A percentile compares a stretch with the other conserved stretches of the same genome.
phyloP scores from a whole-genome alignment of 345 rosid genomes.

The Diplotaxis tenuifolia region DNA sequence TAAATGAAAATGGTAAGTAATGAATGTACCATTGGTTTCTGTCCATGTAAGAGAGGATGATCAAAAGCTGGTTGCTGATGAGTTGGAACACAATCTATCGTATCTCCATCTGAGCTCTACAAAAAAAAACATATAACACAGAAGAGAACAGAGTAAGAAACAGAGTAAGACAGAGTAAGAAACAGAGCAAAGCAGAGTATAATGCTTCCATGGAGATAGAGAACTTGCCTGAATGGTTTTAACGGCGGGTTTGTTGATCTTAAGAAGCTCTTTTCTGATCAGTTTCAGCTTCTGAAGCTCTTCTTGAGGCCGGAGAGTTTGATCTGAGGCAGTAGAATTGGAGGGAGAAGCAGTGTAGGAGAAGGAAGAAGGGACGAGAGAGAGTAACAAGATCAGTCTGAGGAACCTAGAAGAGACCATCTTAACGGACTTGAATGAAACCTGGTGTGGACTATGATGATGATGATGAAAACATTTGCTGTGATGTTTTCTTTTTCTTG shows the following conservation, averaged over 20 bases:
- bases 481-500: slow-evolving; percentile 46
- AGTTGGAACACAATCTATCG: slow-evolving; percentile 71
- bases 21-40: slow-evolving; percentile 75
- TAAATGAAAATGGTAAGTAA: background rate
- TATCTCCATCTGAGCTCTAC: slow-evolving; percentile 90
- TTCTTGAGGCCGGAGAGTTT: slow-evolving; percentile 60
- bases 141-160: background rate
- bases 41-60: slow-evolving; percentile 71
- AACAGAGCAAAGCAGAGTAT: background rate
- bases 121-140: slow-evolving; percentile 7
- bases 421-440: slow-evolving; percentile 36
- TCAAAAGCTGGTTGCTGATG: slow-evolving; percentile 92
- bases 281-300: slow-evolving; percentile 54
- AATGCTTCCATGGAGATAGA: background rate
- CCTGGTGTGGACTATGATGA: slow-evolving; percentile 36
- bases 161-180: slow-evolving; percentile 1
- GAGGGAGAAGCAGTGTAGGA: slow-evolving; percentile 34
- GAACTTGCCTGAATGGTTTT: slow-evolving; percentile 72
- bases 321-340: slow-evolving; percentile 34
- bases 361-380: slow-evolving; percentile 47
- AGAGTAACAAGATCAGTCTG: slow-evolving; percentile 49
- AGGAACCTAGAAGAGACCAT: slow-evolving; percentile 43
- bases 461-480: slow-evolving; percentile 35
- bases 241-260: slow-evolving; percentile 81
- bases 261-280: slow-evolving; percentile 61